Evolutionary conservation across 805 yeast genomes (phyloP), one percentile per base, ranked within the genome.

Genomic region (Ogataea pignaliae): DNA sequence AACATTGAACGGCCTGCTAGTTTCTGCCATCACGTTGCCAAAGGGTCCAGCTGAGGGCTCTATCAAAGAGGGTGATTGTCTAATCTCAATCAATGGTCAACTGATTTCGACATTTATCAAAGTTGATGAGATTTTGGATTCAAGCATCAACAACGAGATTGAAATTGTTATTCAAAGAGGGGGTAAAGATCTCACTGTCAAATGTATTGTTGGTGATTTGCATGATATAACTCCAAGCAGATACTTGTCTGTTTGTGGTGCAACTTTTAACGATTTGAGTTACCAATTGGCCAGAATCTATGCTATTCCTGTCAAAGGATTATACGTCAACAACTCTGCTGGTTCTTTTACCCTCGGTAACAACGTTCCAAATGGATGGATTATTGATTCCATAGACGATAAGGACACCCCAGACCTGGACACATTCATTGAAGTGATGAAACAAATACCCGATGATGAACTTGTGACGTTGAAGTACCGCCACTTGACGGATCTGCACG

Each of bases 221-320:
- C 96, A 89, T 60, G 69, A 73, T 7, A 86, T 89, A 30, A 85
- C 97, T 0, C 97, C 97, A 29, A 78, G 76, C 56, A 72, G 89
- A 51, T 88, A 79, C 60, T 81, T 90, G 4, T 84, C 83, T 43
- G 91, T 86, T 8, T 83, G 85, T 39, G 97, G 97, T 43, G 95
- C 95, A 1, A 77, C 88, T 0, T 88, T 89, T 66, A 88, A 89
- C 59, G 83, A 86, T 42, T 66, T 90, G 52, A 84, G 95, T 40
- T 90, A 90, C 61, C 97, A 90, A 64, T 72, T 89, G 67, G 97
- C 97, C 2, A 76, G 96, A 57, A 75, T 81, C 39, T 88, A 81
- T 57, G 87, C 90, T 29, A 75, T 89, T 29, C 93, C 96, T 0
- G 93, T 85, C 1, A 75, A 70, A 51, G 97, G 97, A 34, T 95